Evolutionary conservation across 805 yeast species (phyloP), one percentile per base, ranked within the genome.

Genomic region (Ogataea methylovora): DNA sequence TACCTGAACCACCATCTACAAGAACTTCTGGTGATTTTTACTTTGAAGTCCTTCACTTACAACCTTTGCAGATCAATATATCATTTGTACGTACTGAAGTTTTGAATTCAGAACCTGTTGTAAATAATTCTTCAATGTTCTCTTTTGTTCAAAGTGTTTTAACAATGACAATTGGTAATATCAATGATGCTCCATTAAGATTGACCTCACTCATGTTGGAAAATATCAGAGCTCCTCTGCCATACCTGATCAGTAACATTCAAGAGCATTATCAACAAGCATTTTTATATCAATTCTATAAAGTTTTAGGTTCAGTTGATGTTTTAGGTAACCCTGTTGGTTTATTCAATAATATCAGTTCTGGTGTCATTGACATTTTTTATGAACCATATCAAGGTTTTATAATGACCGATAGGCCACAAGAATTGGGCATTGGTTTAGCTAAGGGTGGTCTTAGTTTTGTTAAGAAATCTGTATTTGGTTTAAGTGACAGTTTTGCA

Each of bases 351-450:
- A 88, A 87, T 45, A 66, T 92, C 37, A 79, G 95, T 37, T 86
- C 97, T 0, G 99, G 99, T 34, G 92, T 92, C 9, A 73, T 87
- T 74, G 99, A 92, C 56, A 82, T 92, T 14, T 92, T 92, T 56
- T 92, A 92, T 53, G 97, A 90, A 52, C 99, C 99, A 3, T 92
- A 90, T 50, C 92, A 87, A 52, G 99, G 99, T 0, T 84, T 85
- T 46, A 76, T 90, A 32, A 75, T 92, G 73, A 90, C 83, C 42
- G 98, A 92, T 56, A 65, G 97, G 25, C 98, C 98, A 1, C 95
- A 85, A 51, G 99, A 94, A 46, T 63, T 92, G 26, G 97, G 98
- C 27, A 84, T 92, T 38, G 94, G 95, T 3, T 58, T 92, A 29
- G 98, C 99, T 2, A 90, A 87, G 53, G 99, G 99, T 38, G 95